Conservation (phyloP, 352 stramenopile genomes). For the Pythium periplocum region DNA sequence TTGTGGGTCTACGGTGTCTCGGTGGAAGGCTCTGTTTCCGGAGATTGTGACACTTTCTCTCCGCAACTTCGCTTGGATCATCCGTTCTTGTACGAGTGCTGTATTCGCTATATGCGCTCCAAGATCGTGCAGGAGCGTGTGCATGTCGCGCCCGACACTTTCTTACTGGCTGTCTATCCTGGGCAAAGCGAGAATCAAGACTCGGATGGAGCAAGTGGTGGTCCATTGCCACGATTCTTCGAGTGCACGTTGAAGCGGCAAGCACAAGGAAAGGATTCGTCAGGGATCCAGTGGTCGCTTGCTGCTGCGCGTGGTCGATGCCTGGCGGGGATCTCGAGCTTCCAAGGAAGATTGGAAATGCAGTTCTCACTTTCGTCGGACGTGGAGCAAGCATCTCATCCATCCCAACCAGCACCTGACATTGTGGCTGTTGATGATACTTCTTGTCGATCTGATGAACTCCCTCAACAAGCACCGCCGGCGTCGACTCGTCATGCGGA, state of each 20-base stretch:
- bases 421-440: not conserved
- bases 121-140: slow-evolving; percentile 55
- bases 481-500: no score
- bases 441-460: no score
- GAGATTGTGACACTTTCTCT: slow-evolving; percentile 29
- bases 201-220: slow-evolving; percentile 9
- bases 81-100: slow-evolving; percentile 55
- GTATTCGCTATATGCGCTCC: slow-evolving; percentile 46
- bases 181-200: slow-evolving; percentile 2
- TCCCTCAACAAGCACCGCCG: no score
- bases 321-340: slow-evolving; percentile 51
- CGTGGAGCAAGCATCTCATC: not conserved
- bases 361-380: slow-evolving; percentile 19
- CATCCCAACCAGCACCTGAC: not conserved
- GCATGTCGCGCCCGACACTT: slow-evolving; percentile 43
- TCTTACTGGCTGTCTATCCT: slow-evolving; percentile 64
- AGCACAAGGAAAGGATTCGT: slow-evolving; percentile 3
- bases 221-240: slow-evolving; percentile 62
- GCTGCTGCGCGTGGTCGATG: slow-evolving; percentile 32
- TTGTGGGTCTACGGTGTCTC: slow-evolving; percentile 69
- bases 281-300: slow-evolving; percentile 30
- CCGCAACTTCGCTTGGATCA: slow-evolving; percentile 32
- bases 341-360: slow-evolving; percentile 45
- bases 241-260: slow-evolving; percentile 42
- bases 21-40: slow-evolving; percentile 26